These are phyloP conservation scores for Geotrichum cucujoidarum DNA, from an alignment of 1,139 yeast species.

Conservation along the genomic window DNA sequence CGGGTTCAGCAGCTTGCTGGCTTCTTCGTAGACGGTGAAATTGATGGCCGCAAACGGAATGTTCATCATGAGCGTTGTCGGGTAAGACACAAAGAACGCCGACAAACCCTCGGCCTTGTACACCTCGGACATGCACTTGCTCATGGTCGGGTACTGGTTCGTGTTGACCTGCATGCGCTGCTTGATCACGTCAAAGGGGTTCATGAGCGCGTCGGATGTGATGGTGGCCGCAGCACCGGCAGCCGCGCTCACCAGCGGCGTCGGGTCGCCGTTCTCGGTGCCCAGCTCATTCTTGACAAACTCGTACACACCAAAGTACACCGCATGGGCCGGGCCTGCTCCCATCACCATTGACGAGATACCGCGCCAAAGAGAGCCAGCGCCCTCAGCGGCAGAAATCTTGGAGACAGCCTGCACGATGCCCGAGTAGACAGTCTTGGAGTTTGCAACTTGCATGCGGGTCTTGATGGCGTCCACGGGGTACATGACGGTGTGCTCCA, in stretches of 20 bases:
- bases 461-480: slow-evolving; percentile 74
- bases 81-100: slow-evolving; percentile 89
- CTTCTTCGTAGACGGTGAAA: slow-evolving; percentile 86
- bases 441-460: slow-evolving; percentile 74
- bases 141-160: slow-evolving; percentile 32
- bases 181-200: slow-evolving; percentile 93
- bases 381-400: slow-evolving; percentile 87
- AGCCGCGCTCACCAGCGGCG: slow-evolving; percentile 76
- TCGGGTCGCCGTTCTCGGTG: slow-evolving; percentile 47
- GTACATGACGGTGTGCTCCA: slow-evolving; percentile 80
- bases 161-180: slow-evolving; percentile 67
- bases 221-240: slow-evolving; percentile 95
- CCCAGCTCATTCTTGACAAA: slow-evolving; percentile 60
- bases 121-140: slow-evolving; percentile 43
- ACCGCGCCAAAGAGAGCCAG: slow-evolving; percentile 88
- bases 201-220: slow-evolving; percentile 93
- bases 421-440: slow-evolving; percentile 42
- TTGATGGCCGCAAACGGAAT: slow-evolving; percentile 95
- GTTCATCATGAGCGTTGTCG: slow-evolving; percentile 88
- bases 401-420: slow-evolving; percentile 60
- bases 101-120: slow-evolving; percentile 70
- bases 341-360: slow-evolving; percentile 89
- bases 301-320: slow-evolving; percentile 92
- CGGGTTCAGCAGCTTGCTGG: slow-evolving; percentile 75
- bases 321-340: slow-evolving; percentile 99